Conservation (phyloP, 768 basidiomycete species). For the Serpula lacrymans region DNA sequence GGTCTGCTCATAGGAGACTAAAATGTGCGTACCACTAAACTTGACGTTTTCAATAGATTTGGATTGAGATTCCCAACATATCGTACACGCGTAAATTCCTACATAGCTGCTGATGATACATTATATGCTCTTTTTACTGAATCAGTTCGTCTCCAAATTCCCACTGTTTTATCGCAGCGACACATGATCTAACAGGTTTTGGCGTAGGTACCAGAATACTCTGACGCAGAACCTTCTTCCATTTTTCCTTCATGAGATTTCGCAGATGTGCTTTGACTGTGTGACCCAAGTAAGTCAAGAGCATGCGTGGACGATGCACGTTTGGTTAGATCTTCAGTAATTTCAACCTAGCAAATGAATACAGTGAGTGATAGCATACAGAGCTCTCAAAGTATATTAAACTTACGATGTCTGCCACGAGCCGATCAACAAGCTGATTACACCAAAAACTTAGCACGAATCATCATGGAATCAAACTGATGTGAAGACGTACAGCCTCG, state of each 20-base stretch:
- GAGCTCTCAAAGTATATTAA: not conserved
- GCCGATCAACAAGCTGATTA: constrained; percentile 58
- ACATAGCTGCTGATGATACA: too few relatives aligned
- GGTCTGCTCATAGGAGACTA: too few relatives aligned
- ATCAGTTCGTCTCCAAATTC: too few relatives aligned
- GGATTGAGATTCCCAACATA: too few relatives aligned
- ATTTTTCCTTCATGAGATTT: constrained; percentile 42
- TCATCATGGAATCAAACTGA: constrained; percentile 19
- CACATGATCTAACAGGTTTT: constrained; percentile 71
- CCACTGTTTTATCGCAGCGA: too few relatives aligned
- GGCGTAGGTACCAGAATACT: constrained; percentile 60
- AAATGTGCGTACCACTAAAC: too few relatives aligned
- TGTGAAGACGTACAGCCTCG: constrained; percentile 38
- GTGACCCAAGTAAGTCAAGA: constrained; percentile 39
- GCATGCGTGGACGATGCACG: constrained; percentile 48
- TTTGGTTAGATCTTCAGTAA: constrained; percentile 56
- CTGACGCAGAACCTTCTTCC: constrained; percentile 44
- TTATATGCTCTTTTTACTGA: too few relatives aligned
- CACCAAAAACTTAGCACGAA: constrained; percentile 18
- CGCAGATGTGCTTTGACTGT: constrained; percentile 69
- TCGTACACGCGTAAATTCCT: too few relatives aligned
- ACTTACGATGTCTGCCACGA: constrained; percentile 68
- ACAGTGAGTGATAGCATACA: constrained; percentile 2
- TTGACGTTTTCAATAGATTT: too few relatives aligned
- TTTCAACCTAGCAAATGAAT: constrained; percentile 44